Evolutionary conservation across 164 flowering plant genomes (phyloP), one percentile per base, ranked within the genome.

Genomic region (grape (Vitis vinifera)): DNA sequence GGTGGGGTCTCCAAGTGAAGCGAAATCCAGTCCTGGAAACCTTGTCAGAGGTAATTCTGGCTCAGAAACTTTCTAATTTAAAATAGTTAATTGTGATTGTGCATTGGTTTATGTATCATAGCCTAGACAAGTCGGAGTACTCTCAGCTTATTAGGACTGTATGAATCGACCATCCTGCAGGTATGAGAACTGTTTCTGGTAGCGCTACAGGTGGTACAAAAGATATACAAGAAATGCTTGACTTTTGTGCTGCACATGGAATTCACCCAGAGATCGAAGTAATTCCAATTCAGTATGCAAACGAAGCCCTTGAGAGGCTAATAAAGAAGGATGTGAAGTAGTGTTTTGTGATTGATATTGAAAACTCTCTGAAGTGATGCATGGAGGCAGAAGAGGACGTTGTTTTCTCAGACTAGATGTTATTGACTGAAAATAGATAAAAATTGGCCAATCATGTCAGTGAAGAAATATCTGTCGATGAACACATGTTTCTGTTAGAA

Each of bases 251-350:
- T 53, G 87, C 88, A 12, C 73, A 88, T 44, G 83, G 81, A 69
- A 82, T 93, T 50, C 83, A 86, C 81, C 97, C 98, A 7, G 71
- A 86, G 64, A 82, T 89, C 27, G 97, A 94, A 75, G 71, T 86
- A 9, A 74, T 92, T 65, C 94, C 92, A 0, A 90, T 94, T 68
- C 81, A 94, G 52, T 80, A 94, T 62, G 80, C 82, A 31, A 94
- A 90, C 74, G 94, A 92, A 83, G 97, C 97, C 52, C 86, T 90
- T 7, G 90, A 92, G 71, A 89, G 97, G 86, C 51, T 92, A 12
- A 73, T 86, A 29, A 89, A 92, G 67, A 88, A 69, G 74, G 98
- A 92, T 73, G 90, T 92, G 57, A 88, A 88, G 80, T 94, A 90
- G 61, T 85, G 96, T 3, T 93, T 93, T 74, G 97, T 91, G 71